phyloP scores from a whole-genome alignment of 371 early-diverging fungal species.

The Lichtheimia hyalospora region DNA sequence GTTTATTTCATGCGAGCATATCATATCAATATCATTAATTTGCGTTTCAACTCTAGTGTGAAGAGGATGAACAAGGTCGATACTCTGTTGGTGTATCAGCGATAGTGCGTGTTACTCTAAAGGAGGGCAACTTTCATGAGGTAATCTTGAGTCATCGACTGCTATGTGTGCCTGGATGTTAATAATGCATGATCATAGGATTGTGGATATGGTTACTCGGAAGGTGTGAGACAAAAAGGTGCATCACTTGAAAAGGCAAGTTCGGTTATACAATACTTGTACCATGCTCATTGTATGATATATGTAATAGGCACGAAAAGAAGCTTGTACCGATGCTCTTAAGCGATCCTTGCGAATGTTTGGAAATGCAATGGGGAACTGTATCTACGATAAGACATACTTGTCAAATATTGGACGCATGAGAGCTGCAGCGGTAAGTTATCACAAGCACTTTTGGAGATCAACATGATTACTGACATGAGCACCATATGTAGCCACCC shows the following conservation, averaged over 20 bases:
- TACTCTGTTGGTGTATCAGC: conserved; percentile 81
- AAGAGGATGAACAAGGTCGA: conserved; percentile 31
- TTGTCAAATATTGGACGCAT: conserved; percentile 54
- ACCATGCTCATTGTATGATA: neutral
- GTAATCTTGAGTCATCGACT: conserved; percentile 41
- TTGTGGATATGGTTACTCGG: conserved; percentile 55
- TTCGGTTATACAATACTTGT: neutral
- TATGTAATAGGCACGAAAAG: conserved; percentile 80
- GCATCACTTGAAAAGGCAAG: conserved; percentile 85
- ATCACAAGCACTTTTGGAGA: neutral
- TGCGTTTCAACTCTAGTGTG: neutral
- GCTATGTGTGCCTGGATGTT: neutral
- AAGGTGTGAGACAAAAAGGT: conserved; percentile 82
- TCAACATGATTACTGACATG: neutral
- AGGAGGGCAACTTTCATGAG: conserved; percentile 94
- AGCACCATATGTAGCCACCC: conserved; percentile 19
- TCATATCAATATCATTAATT: neutral
- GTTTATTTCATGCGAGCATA: conserved; percentile 15
- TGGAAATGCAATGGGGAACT: conserved; percentile 96
- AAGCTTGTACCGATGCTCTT: conserved; percentile 95
- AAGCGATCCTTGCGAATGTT: conserved; percentile 94
- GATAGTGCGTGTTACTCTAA: conserved; percentile 85
- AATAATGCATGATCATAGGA: conserved; percentile 24
- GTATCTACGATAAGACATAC: conserved; percentile 93
- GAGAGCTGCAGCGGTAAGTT: conserved; percentile 30